A percentile compares a stretch with the other conserved stretches of the same genome.
phyloP scores from a whole-genome alignment of 306 rosid species.

The Datisca glomerata region DNA sequence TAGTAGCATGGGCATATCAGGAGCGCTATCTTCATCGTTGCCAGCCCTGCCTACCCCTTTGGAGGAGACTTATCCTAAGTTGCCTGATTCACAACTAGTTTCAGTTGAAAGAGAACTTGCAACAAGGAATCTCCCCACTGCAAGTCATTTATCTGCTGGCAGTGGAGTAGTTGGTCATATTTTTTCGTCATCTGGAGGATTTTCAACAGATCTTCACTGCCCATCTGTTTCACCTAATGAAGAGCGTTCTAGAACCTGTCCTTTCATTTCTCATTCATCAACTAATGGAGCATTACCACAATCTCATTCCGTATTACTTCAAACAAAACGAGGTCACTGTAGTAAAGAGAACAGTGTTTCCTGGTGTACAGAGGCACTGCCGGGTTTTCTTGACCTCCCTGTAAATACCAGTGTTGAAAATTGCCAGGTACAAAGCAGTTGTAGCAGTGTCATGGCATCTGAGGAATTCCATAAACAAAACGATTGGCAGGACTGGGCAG shows the following conservation, averaged over 20 bases:
- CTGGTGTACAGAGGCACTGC: slow-evolving; percentile 66
- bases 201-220: slow-evolving; percentile 70
- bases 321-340: slow-evolving; percentile 36
- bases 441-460: slow-evolving; percentile 44
- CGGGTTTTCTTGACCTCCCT: slow-evolving; percentile 67
- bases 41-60: slow-evolving; percentile 44
- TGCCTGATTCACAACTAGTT: slow-evolving; percentile 56
- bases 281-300: slow-evolving; percentile 32
- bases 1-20: slow-evolving; percentile 51
- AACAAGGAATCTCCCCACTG: slow-evolving; percentile 37
- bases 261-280: slow-evolving; percentile 49
- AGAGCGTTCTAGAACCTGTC: slow-evolving; percentile 35
- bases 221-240: slow-evolving; percentile 59
- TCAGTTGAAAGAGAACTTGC: slow-evolving; percentile 42
- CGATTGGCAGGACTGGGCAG: slow-evolving; percentile 98
- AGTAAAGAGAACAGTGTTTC: slow-evolving; percentile 44
- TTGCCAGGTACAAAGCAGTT: slow-evolving; percentile 53
- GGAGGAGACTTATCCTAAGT: slow-evolving; percentile 55
- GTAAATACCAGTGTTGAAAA: slow-evolving; percentile 43
- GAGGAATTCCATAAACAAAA: slow-evolving; percentile 58
- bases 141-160: slow-evolving; percentile 40
- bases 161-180: slow-evolving; percentile 74
- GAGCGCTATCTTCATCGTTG: slow-evolving; percentile 44
- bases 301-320: slow-evolving; percentile 37
- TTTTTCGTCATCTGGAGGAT: slow-evolving; percentile 79